phyloP scores from a whole-genome alignment of 192 early-diverging fungal genomes.

The Coemansia sp. region DNA sequence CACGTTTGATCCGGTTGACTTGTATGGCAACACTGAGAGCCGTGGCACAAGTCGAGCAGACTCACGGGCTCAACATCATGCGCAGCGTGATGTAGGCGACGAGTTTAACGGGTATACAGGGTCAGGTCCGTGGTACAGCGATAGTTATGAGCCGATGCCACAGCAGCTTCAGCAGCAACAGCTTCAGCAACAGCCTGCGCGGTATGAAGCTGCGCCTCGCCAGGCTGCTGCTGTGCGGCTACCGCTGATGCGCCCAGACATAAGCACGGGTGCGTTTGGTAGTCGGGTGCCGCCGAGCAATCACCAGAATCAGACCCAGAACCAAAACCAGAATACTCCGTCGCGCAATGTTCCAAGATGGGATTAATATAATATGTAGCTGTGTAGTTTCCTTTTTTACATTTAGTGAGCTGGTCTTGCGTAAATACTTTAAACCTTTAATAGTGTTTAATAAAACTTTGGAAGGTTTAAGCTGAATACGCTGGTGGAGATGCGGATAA shows the following conservation, averaged over 20 bases:
- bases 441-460: not conserved
- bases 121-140: conserved; percentile 4
- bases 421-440: too few relatives aligned
- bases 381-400: not conserved
- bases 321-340: not conserved
- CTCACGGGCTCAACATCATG: not conserved
- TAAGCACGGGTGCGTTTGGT: not conserved
- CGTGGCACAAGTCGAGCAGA: conserved; percentile 3
- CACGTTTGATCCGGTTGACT: conserved; percentile 6
- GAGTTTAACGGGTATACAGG: not conserved
- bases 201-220: conserved; percentile 3
- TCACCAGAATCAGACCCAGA: too few relatives aligned
- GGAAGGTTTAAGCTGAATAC: not conserved
- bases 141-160: not conserved
- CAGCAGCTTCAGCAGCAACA: not conserved
- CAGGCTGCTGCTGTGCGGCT: not conserved
- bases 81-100: not conserved
- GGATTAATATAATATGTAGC: conserved; percentile 1
- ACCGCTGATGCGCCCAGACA: conserved; percentile 1
- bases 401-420: too few relatives aligned
- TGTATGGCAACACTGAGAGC: conserved; percentile 6
- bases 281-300: not conserved
- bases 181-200: not conserved
- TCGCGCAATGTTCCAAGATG: conserved; percentile 8
- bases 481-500: not conserved